Evolutionary conservation across 768 basidiomycete genomes (phyloP).

Genomic region (Lepiota venenata): DNA sequence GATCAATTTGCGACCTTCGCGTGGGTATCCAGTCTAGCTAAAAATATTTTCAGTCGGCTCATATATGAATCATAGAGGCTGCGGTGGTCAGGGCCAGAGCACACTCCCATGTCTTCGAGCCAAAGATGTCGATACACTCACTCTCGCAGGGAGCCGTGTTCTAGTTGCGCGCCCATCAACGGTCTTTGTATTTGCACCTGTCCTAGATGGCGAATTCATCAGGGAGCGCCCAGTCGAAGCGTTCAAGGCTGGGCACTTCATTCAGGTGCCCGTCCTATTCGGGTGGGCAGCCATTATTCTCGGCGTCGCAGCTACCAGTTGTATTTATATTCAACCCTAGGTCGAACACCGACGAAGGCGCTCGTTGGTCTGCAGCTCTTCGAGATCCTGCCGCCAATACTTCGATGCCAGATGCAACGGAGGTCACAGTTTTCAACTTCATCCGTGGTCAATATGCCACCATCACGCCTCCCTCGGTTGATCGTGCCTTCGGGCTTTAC

Average conservation of each 20-base stretch:
- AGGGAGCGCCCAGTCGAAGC: slow-evolving; percentile 35
- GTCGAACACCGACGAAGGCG: slow-evolving; percentile 41
- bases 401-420: slow-evolving; percentile 32
- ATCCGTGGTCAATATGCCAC: slow-evolving; percentile 35
- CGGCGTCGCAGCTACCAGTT: too few relatives aligned
- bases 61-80: slow-evolving; percentile 21
- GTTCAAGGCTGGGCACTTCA: slow-evolving; percentile 32
- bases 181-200: slow-evolving; percentile 36
- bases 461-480: slow-evolving; percentile 26
- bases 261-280: slow-evolving; percentile 36
- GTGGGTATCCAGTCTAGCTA: slow-evolving; percentile 20
- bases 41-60: not conserved
- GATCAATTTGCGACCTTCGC: slow-evolving; percentile 30
- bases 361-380: slow-evolving; percentile 33
- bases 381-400: slow-evolving; percentile 35
- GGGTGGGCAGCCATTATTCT: slow-evolving; percentile 17
- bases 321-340: not conserved
- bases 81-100: slow-evolving; percentile 16
- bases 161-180: slow-evolving; percentile 27
- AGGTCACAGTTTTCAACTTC: slow-evolving; percentile 38
- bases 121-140: slow-evolving; percentile 23
- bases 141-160: slow-evolving; percentile 28
- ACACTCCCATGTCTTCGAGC: slow-evolving; percentile 32
- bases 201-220: slow-evolving; percentile 33
- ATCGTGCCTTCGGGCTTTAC: slow-evolving; percentile 29